phyloP scores from a whole-genome alignment of 2,329 filamentous ascomycete species.

The Hymenoscyphus albidus region DNA sequence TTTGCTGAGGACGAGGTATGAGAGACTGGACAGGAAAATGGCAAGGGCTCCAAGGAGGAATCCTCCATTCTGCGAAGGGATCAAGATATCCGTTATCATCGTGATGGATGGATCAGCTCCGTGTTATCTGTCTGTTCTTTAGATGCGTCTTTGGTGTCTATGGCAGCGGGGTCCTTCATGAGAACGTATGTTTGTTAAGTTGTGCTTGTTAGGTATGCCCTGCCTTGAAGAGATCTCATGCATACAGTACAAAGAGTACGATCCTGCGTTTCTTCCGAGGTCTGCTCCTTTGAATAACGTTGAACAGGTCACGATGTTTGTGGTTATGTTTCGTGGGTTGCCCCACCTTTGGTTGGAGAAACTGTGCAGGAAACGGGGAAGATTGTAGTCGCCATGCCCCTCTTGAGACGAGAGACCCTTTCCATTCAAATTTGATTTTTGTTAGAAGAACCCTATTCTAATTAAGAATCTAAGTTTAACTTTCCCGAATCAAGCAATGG shows the following conservation, averaged over 20 bases:
- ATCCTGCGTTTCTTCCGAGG: not conserved
- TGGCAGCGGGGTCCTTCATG: not conserved
- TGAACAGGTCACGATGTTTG: not conserved
- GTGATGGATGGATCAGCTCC: not conserved
- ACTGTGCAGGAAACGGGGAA: not conserved
- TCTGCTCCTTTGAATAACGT: not conserved
- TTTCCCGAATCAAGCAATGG: not conserved
- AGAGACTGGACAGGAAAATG: not conserved
- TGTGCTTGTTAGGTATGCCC: not conserved
- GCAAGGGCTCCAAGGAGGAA: not conserved
- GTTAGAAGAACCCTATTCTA: not conserved
- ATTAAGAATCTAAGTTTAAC: not conserved
- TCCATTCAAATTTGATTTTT: not conserved
- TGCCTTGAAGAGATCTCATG: too few species aligned
- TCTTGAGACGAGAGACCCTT: too few species aligned
- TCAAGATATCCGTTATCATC: not conserved
- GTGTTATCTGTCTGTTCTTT: not conserved
- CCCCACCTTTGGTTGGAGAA: not conserved
- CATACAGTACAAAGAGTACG: not conserved
- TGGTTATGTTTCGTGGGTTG: not conserved
- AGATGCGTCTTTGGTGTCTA: not conserved
- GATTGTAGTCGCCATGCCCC: not conserved
- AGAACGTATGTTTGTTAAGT: not conserved
- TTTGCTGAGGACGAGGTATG: not conserved
- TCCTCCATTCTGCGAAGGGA: not conserved